phyloP scores from a whole-genome alignment of 306 rosid species.

The Vicia faba region DNA sequence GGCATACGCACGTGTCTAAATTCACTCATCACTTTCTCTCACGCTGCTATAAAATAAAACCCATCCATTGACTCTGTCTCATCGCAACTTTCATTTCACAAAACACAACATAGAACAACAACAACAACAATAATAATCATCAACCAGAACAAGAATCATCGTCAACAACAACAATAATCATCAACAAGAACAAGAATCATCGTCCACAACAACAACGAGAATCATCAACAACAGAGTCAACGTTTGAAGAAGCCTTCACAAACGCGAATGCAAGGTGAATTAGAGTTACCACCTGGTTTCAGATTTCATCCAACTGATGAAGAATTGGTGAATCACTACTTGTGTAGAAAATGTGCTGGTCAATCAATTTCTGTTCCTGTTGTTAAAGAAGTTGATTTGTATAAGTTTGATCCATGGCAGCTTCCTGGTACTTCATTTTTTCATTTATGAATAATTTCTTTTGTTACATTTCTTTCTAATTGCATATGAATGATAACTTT shows the following conservation, averaged over 20 bases:
- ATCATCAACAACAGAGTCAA: neutral
- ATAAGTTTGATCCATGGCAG: conserved; percentile 94
- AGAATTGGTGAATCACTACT: conserved; percentile 76
- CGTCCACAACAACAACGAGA: neutral
- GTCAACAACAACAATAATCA: no score
- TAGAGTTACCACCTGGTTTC: conserved; percentile 85
- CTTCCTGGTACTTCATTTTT: conserved; percentile 65
- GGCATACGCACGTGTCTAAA: conserved; percentile 49
- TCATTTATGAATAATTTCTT: neutral
- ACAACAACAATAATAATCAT: no score
- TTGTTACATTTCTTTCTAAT: neutral
- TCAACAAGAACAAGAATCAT: neutral
- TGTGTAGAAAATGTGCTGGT: conserved; percentile 68
- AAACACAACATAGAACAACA: neutral
- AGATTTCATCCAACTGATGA: conserved; percentile 96
- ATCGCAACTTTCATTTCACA: conserved; percentile 21
- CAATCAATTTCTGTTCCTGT: conserved; percentile 68
- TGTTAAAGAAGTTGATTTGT: conserved; percentile 82
- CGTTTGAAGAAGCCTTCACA: conserved; percentile 4
- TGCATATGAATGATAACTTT: neutral
- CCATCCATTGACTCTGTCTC: neutral
- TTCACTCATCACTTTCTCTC: neutral
- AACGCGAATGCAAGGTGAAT: conserved; percentile 48
- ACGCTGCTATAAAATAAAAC: conserved; percentile 40
- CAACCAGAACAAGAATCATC: no score